phyloP scores from a whole-genome alignment of 2,329 filamentous ascomycete species.

The Arthrobotrys megalospora region DNA sequence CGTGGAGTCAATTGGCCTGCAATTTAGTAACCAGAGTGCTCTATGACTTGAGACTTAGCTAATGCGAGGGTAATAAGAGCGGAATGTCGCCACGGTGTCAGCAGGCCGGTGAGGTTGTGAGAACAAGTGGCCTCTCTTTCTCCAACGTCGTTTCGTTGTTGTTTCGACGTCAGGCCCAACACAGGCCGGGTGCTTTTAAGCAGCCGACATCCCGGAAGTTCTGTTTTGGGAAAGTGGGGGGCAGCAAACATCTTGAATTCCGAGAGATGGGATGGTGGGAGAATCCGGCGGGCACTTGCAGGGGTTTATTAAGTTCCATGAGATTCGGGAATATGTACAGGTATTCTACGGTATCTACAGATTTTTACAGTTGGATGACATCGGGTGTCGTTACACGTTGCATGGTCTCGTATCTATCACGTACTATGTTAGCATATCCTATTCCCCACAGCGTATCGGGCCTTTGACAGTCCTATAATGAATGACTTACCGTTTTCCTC shows the following conservation, averaged over 20 bases:
- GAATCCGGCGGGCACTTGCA: neutral
- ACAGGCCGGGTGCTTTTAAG: slow-evolving; percentile 1
- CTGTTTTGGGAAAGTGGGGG: slow-evolving; percentile 52
- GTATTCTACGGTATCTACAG: slow-evolving; percentile 23
- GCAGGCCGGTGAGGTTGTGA: slow-evolving; percentile 46
- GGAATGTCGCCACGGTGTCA: slow-evolving; percentile 60
- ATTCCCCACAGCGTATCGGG: neutral
- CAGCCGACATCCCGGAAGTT: slow-evolving; percentile 36
- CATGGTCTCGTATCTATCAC: slow-evolving; percentile 59
- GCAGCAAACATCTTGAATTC: slow-evolving; percentile 56
- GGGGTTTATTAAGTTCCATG: slow-evolving; percentile 5
- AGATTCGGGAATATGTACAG: slow-evolving; percentile 17
- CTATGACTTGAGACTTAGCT: slow-evolving; percentile 32
- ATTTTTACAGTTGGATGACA: slow-evolving; percentile 52
- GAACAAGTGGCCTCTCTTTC: slow-evolving; percentile 61
- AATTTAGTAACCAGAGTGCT: slow-evolving; percentile 41
- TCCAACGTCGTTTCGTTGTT: slow-evolving; percentile 57
- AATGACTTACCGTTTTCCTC: slow-evolving; percentile 86
- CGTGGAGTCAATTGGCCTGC: slow-evolving; percentile 58
- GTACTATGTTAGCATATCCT: slow-evolving; percentile 25
- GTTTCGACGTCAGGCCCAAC: slow-evolving; percentile 57
- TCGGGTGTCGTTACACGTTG: slow-evolving; percentile 60
- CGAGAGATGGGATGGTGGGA: slow-evolving; percentile 7
- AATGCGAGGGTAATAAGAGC: slow-evolving; percentile 19
- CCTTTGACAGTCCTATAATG: neutral